Evolutionary conservation across 2,329 filamentous ascomycete species (phyloP), one percentile per base, ranked within the genome.

Genomic region (Zopfia rhizophila): DNA sequence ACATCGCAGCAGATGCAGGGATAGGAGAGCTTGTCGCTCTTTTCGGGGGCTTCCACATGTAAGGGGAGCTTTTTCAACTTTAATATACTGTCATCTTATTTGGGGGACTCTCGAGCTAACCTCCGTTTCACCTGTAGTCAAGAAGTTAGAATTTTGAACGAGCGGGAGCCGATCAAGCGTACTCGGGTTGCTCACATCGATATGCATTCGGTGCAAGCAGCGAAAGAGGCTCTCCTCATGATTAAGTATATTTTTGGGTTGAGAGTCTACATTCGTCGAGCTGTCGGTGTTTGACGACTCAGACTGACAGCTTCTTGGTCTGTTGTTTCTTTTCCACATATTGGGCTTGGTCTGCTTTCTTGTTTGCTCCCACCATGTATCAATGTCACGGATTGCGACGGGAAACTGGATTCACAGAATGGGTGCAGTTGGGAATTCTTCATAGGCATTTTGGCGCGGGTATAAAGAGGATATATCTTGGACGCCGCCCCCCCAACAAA

Each of bases 1-100:
- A 66, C 14, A 46, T 69, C 14, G 63, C 66, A n/a, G 60, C 60
- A 4, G 54, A 42, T 27, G 58, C 56, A 8, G 53, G 51, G 3
- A n/a, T 38, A 37, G 21, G 38, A 58, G 7, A 60, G 60, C 10
- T 16, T 68, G 2, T 23, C 39, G 7, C 32, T 2, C 40, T 56
- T 13, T 60, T 68, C 48, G 27, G 17, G 14, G 33, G 51, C 5
- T 55, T 55, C 29, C 36, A 59, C 1, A 48, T 61, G 63, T 65
- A 51, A 55, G 47, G n/a, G n/a, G n/a, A n/a, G n/a, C n/a, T n/a
- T 59, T 18, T 22, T 23, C 13, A 17, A 5, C 1, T 27, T 27
- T 27, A 27, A n/a, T 27, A 8, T n/a, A 8, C 24, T 8, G 8
- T 27, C 24, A 27, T n/a, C n/a, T n/a, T 27, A 27, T 27, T 27